Conservation (phyloP, 1,284 basidiomycete genomes). For the Puccinia hordei region DNA sequence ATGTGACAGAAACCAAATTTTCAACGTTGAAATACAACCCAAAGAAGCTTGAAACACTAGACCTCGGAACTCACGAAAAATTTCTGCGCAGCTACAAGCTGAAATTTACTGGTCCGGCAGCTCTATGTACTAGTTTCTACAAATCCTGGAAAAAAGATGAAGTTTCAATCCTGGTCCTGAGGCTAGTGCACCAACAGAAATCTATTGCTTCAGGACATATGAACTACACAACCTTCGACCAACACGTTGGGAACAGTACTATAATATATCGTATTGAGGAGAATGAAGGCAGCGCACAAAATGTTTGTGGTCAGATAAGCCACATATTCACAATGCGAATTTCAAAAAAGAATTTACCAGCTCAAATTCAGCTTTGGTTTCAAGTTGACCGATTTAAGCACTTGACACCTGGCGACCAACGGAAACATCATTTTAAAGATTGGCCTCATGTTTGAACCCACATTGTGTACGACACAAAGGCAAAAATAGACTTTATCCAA, state of each 20-base stretch:
- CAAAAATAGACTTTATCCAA: slow-evolving; percentile 31
- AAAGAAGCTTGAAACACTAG: slow-evolving; percentile 20
- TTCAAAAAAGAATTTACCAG: neutral
- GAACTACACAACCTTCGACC: slow-evolving; percentile 11
- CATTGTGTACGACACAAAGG: slow-evolving; percentile 18
- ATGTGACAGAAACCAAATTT: neutral
- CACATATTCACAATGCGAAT: slow-evolving; percentile 29
- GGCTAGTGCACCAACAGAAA: slow-evolving; percentile 33
- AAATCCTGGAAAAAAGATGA: neutral
- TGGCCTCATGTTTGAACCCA: slow-evolving; percentile 17
- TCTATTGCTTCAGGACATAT: neutral
- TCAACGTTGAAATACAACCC: slow-evolving; percentile 13
- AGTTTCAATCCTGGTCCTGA: neutral
- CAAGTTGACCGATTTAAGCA: slow-evolving; percentile 17
- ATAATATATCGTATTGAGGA: slow-evolving; percentile 17
- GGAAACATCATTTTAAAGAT: slow-evolving; percentile 25
- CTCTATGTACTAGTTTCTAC: slow-evolving; percentile 23
- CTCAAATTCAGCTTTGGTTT: slow-evolving; percentile 31
- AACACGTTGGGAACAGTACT: slow-evolving; percentile 29
- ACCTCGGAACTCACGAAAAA: neutral
- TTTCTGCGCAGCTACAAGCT: neutral
- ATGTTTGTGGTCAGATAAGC: slow-evolving; percentile 29
- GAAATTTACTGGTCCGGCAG: neutral
- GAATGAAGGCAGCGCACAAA: neutral
- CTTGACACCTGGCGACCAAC: slow-evolving; percentile 20